These are phyloP conservation scores for Fibroporia radiculosa DNA, from an alignment of 768 basidiomycete species.

Conservation along the genomic window DNA sequence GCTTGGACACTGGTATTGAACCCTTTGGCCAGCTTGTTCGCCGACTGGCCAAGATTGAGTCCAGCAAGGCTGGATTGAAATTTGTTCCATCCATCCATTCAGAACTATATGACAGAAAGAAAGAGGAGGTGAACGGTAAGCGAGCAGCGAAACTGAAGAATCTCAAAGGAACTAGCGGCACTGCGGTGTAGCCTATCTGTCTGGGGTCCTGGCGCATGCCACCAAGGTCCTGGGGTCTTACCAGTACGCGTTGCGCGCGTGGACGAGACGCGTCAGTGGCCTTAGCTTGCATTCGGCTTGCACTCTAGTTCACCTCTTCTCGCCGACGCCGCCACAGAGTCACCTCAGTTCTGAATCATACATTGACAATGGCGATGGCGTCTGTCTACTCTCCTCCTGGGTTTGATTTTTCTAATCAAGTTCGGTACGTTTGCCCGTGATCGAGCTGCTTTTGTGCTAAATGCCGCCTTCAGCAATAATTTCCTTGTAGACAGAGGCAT, in stretches of 20 bases:
- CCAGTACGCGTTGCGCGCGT: slow-evolving; percentile 10
- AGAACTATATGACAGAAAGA: too few relatives aligned
- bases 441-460: background rate
- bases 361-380: slow-evolving; percentile 34
- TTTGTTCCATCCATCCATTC: slow-evolving; percentile 56
- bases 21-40: slow-evolving; percentile 70
- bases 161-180: background rate
- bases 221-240: slow-evolving; percentile 7
- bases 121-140: too few relatives aligned
- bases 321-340: too few relatives aligned
- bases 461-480: slow-evolving; percentile 64
- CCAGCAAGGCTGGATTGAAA: slow-evolving; percentile 51
- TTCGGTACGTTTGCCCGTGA: slow-evolving; percentile 43
- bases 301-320: background rate
- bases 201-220: slow-evolving; percentile 11
- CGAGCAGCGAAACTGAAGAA: too few relatives aligned
- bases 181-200: slow-evolving; percentile 10
- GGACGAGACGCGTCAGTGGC: slow-evolving; percentile 23
- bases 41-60: slow-evolving; percentile 70
- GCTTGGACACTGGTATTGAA: slow-evolving; percentile 81
- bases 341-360: background rate
- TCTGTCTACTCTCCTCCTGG: slow-evolving; percentile 47
- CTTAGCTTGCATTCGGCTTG: slow-evolving; percentile 1
- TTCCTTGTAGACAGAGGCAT: slow-evolving; percentile 66
- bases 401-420: slow-evolving; percentile 73